phyloP scores from a whole-genome alignment of 352 stramenopile genomes.

The Globisporangium takayamanum region DNA sequence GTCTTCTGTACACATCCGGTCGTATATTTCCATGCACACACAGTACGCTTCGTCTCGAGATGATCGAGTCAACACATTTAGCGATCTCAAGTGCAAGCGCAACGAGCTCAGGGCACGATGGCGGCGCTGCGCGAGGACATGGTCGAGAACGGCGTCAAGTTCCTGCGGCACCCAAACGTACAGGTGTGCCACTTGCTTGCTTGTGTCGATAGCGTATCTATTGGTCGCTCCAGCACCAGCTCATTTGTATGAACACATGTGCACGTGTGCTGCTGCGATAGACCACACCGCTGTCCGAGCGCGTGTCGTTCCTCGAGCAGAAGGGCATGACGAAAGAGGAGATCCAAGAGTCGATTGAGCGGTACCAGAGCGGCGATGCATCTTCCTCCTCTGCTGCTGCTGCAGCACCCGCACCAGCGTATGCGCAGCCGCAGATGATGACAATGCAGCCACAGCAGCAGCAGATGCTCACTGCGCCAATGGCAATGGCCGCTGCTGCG shows the following conservation, averaged over 20 bases:
- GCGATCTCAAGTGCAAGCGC: constrained; percentile 1
- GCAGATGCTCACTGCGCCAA: constrained; percentile 25
- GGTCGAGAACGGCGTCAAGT: constrained; percentile 75
- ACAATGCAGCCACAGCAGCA: constrained; percentile 9
- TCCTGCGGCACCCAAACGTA: constrained; percentile 75
- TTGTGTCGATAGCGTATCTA: not conserved
- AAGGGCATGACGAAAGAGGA: constrained; percentile 80
- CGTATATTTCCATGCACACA: not conserved
- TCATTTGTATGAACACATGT: not conserved
- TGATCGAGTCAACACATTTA: constrained; percentile 14
- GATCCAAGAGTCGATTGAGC: constrained; percentile 74
- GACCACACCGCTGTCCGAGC: constrained; percentile 66
- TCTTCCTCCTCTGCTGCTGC: not conserved
- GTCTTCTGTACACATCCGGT: not conserved
- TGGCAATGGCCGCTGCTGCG: constrained; percentile 39
- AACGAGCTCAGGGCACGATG: not conserved
- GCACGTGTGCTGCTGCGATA: constrained; percentile 10
- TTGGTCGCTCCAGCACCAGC: not conserved
- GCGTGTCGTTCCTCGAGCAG: constrained; percentile 70
- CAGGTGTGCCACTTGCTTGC: constrained; percentile 28
- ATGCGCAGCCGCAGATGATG: constrained; percentile 9
- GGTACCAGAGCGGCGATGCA: constrained; percentile 30
- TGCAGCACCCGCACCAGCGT: constrained; percentile 1
- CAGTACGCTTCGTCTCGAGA: constrained; percentile 2
- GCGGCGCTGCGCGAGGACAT: constrained; percentile 27